phyloP scores from a whole-genome alignment of 2,329 filamentous ascomycete species.

The Teratosphaeria nubilosa region DNA sequence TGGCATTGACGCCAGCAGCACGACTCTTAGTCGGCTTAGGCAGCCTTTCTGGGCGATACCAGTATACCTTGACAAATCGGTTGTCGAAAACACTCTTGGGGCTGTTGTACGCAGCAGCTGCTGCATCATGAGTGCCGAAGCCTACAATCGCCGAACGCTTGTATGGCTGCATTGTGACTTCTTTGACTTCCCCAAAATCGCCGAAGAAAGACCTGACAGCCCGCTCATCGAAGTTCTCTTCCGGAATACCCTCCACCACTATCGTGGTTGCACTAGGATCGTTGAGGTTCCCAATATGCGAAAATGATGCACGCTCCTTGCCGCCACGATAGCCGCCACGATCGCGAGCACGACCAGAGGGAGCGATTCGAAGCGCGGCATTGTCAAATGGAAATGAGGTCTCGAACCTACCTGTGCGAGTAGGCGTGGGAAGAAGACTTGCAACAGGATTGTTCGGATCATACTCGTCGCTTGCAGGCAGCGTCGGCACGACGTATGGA shows the following conservation, averaged over 20 bases:
- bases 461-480: conserved; percentile 40
- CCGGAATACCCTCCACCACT: conserved; percentile 68
- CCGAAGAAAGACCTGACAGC: conserved; percentile 59
- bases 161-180: conserved; percentile 56
- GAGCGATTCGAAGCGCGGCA: conserved; percentile 31
- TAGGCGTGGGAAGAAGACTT: conserved; percentile 21
- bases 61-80: conserved; percentile 75
- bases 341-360: conserved; percentile 16
- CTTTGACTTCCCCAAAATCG: conserved; percentile 57
- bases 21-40: conserved; percentile 5
- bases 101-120: conserved; percentile 61
- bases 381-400: conserved; percentile 22
- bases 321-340: conserved; percentile 16
- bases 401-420: conserved; percentile 11
- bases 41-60: conserved; percentile 47
- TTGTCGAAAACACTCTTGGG: conserved; percentile 79
- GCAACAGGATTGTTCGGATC: conserved; percentile 45
- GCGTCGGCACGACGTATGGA: conserved; percentile 31
- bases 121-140: conserved; percentile 55
- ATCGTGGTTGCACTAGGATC: conserved; percentile 58
- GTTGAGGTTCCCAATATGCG: conserved; percentile 51
- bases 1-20: conserved; percentile 7
- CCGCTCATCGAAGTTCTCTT: conserved; percentile 57
- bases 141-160: conserved; percentile 61
- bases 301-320: conserved; percentile 48